Base-by-base conservation (phyloP, 768 basidiomycete species). In the Rhizopogon rudus region DNA sequence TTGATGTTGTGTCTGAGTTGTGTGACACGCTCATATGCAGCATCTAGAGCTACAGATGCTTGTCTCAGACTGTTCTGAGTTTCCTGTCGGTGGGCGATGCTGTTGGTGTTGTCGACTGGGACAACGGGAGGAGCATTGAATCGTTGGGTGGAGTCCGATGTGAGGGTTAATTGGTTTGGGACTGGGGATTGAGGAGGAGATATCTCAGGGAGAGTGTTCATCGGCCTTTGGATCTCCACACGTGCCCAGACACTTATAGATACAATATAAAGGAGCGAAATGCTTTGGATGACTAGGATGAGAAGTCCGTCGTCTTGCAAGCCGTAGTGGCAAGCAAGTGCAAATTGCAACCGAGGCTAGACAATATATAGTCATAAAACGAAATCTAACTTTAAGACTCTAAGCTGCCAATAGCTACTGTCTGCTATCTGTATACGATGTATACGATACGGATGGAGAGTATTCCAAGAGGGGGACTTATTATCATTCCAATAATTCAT, bases 1-100 rank as follows among this genome's bases (percentile, higher is more conserved):
- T 77, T 67, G 37, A 85, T 73, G 58, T 73, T 81, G 31, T 75
- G 75, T 56, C 82, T 77, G 49, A 83, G 76, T 65, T 79, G 77
- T 48, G 76, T 75, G 62, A 84, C 79, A 44, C 80, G 77, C 58
- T 72, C 75, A 65, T 80, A 82, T 20, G 81, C 82, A 37, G 76
- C 74, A 52, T 82, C 79, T 40, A 84, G 69, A 6, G 78, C 78
- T n/a, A 71, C 68, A 40, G 81, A 77, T n/a, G 81, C 80, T 53
- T 77, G 73, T 35, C 77, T 77, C 31, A 82, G 67, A 62, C 61
- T 75, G 44, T 65, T 65, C 53, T 73, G 73, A 46, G 72, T 69
- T 37, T 71, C 67, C 41, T 53, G 52, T 31, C 52, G 20, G 14
- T 20, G 31, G 12, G 22, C 6, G 37, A 53, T 25, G 12, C 31